Conservation (phyloP, 305 asterid species). For the Fraxinus paxiana region DNA sequence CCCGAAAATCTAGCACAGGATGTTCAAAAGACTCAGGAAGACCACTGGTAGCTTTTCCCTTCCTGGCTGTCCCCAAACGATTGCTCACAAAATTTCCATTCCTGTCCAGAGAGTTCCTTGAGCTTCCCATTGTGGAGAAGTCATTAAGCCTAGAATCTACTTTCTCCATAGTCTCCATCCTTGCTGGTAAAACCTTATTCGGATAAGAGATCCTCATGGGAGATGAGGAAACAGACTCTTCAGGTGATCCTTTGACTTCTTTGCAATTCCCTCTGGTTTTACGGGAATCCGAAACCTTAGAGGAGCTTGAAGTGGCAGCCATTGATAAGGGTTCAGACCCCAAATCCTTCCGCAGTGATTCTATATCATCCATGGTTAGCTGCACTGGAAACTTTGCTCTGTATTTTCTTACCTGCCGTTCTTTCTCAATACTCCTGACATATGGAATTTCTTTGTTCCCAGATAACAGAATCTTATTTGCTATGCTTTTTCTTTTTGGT, state of each 20-base stretch:
- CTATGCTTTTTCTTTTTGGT: constrained; percentile 30
- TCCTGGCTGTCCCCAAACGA: constrained; percentile 29
- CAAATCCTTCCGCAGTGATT: constrained; percentile 61
- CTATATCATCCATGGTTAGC: constrained; percentile 54
- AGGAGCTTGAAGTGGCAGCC: constrained; percentile 86
- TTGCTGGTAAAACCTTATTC: constrained; percentile 37
- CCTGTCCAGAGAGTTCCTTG: constrained; percentile 34
- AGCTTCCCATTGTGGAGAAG: constrained; percentile 31
- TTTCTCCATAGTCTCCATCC: constrained; percentile 32
- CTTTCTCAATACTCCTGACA: constrained; percentile 35
- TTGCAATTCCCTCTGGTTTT: constrained; percentile 44
- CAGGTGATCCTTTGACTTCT: constrained; percentile 69
- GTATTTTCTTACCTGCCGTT: constrained; percentile 38
- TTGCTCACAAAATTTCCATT: constrained; percentile 37
- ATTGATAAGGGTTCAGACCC: constrained; percentile 52
- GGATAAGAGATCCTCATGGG: constrained; percentile 52
- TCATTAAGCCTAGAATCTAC: constrained; percentile 36
- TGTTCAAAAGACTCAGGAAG: constrained; percentile 22
- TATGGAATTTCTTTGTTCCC: constrained; percentile 35
- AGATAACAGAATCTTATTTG: constrained; percentile 28
- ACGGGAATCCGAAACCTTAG: constrained; percentile 75
- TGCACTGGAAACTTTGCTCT: constrained; percentile 32
- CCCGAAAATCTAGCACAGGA: constrained; percentile 30
- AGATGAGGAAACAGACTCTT: constrained; percentile 87
- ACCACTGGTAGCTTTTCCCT: constrained; percentile 29